A percentile compares a stretch with the other conserved stretches of the same genome.
Conservation (phyloP, 208 protist genomes). For the Trypanosomatidae sp. region DNA sequence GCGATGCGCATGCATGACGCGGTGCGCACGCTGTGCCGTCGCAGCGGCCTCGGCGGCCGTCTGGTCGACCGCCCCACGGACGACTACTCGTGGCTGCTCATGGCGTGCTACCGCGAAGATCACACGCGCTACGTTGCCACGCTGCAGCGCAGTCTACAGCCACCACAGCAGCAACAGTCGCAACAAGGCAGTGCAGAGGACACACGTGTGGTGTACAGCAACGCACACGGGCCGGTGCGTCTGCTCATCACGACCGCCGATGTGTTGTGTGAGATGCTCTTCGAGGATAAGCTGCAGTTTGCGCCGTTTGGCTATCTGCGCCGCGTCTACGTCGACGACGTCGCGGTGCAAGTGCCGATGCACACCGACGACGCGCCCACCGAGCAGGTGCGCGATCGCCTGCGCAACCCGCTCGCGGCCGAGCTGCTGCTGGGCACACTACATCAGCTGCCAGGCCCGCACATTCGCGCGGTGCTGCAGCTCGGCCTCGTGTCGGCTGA, state of each 20-base stretch:
- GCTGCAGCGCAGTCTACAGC: conserved; percentile 19
- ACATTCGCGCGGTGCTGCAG: conserved; percentile 74
- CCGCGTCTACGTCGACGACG: conserved; percentile 73
- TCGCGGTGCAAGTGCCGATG: conserved; percentile 55
- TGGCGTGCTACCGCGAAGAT: conserved; percentile 36
- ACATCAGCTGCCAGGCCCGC: conserved; percentile 68
- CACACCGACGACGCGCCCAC: conserved; percentile 27
- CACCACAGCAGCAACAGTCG: too few species aligned
- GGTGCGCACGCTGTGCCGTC: conserved; percentile 28
- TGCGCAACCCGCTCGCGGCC: conserved; percentile 57
- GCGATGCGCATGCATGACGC: conserved; percentile 47
- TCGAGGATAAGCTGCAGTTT: conserved; percentile 82
- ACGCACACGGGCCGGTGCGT: conserved; percentile 27
- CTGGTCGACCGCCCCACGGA: conserved; percentile 38
- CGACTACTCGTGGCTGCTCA: conserved; percentile 58
- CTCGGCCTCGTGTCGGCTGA: conserved; percentile 69
- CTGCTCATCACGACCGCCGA: conserved; percentile 75
- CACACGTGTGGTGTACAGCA: background rate
- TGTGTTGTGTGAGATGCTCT: conserved; percentile 63
- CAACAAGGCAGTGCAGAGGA: too few species aligned
- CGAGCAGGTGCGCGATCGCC: conserved; percentile 27
- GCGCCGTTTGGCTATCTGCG: conserved; percentile 71
- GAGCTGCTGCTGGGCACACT: conserved; percentile 70
- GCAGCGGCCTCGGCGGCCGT: conserved; percentile 16
- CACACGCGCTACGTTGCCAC: conserved; percentile 31